These are phyloP conservation scores for Meyerozyma guilliermondii DNA, from an alignment of 1,139 yeast species.

Conservation along the genomic window DNA sequence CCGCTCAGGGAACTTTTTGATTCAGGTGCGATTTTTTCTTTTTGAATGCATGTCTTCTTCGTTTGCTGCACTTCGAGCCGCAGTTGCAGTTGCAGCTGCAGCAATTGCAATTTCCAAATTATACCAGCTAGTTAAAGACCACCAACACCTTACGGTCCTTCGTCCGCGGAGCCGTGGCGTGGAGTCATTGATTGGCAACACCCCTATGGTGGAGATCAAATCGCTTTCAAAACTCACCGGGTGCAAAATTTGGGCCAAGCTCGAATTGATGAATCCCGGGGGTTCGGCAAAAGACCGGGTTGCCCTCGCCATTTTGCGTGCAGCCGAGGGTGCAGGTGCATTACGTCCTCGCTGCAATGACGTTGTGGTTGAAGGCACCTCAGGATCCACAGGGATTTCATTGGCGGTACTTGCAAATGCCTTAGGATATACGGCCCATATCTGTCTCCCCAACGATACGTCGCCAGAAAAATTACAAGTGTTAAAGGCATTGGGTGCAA, in stretches of 20 bases:
- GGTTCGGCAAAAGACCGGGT: conserved; percentile 96
- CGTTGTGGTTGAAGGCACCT: conserved; percentile 86
- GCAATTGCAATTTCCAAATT: conserved; percentile 7
- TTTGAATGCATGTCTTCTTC: background rate
- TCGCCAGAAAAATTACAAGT: conserved; percentile 75
- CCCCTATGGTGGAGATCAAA: conserved; percentile 75
- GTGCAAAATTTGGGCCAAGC: conserved; percentile 78
- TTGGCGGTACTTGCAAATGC: conserved; percentile 86
- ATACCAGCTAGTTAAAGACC: conserved; percentile 1
- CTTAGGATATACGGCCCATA: conserved; percentile 83
- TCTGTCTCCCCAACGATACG: conserved; percentile 94
- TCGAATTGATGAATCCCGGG: conserved; percentile 86
- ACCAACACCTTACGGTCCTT: conserved; percentile 6
- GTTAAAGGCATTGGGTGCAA: conserved; percentile 73
- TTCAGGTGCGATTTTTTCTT: too few species aligned
- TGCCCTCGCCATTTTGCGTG: conserved; percentile 75
- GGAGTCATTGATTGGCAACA: conserved; percentile 72
- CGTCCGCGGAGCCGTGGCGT: conserved; percentile 36
- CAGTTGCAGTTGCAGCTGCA: conserved; percentile 8
- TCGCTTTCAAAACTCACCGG: conserved; percentile 76
- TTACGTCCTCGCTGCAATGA: conserved; percentile 55
- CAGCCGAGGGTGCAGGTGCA: conserved; percentile 57
- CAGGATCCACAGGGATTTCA: conserved; percentile 94
- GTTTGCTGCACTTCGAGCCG: background rate
- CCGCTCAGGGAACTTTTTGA: too few species aligned